Evolutionary conservation across 805 yeast genomes (phyloP).

Genomic region (Starmerella powellii): DNA sequence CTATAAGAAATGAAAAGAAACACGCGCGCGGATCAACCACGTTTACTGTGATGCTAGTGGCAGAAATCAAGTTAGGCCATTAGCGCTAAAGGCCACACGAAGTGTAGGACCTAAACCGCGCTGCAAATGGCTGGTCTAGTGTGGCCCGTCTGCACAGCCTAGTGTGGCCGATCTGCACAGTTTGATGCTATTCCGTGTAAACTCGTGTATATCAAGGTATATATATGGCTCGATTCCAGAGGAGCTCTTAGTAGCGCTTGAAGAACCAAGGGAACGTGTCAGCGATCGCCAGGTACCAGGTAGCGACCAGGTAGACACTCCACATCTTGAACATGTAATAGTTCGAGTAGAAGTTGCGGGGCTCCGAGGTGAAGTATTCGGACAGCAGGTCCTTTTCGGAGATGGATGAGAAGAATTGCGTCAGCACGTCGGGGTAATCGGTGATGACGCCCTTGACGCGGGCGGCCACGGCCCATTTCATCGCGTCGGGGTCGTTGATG

Average conservation of each 20-base stretch:
- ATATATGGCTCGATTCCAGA: no score
- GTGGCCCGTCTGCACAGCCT: no score
- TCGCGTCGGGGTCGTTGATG: slow-evolving; percentile 32
- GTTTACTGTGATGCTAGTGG: no score
- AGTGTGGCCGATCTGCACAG: no score
- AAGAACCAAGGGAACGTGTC: slow-evolving; percentile 21
- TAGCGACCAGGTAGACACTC: slow-evolving; percentile 19
- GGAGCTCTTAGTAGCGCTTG: slow-evolving; percentile 14
- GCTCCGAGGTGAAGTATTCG: slow-evolving; percentile 23
- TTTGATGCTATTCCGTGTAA: no score
- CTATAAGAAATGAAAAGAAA: no score
- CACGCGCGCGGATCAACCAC: no score
- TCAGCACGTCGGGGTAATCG: slow-evolving; percentile 30
- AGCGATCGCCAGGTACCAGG: slow-evolving; percentile 19
- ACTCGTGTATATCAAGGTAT: no score
- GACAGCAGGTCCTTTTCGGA: slow-evolving; percentile 22
- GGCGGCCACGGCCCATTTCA: slow-evolving; percentile 31
- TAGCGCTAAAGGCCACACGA: no score
- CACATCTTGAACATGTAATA: slow-evolving; percentile 16
- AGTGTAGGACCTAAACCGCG: no score
- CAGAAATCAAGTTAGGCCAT: no score
- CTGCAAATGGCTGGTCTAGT: no score
- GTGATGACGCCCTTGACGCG: slow-evolving; percentile 35
- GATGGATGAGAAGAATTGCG: slow-evolving; percentile 17
- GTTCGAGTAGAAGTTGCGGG: slow-evolving; percentile 21